A percentile compares a stretch with the other conserved stretches of the same genome.
phyloP scores from a whole-genome alignment of 139 green algal genomes.

The Yamagishiella unicocca region DNA sequence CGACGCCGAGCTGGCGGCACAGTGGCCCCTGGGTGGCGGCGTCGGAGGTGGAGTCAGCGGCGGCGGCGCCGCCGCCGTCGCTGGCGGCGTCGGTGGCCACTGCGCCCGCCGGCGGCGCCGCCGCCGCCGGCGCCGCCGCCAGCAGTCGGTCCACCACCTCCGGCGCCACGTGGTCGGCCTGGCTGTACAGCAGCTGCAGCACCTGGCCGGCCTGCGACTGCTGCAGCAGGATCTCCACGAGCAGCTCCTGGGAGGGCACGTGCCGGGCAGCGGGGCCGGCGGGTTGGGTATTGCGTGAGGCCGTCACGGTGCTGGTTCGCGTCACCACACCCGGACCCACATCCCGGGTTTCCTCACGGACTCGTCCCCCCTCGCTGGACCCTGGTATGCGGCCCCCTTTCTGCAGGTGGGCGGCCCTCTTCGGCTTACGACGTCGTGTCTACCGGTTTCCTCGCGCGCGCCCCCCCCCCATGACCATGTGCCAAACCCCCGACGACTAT shows the following conservation, averaged over 20 bases:
- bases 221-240: constrained; percentile 63
- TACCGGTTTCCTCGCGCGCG: no score
- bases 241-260: constrained; percentile 39
- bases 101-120: not conserved
- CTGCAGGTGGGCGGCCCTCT: no score
- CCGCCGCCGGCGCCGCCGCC: not conserved
- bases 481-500: no score
- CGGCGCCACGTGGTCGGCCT: constrained; percentile 26
- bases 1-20: constrained; percentile 2
- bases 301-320: no score
- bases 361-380: no score
- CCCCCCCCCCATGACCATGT: no score
- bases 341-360: no score
- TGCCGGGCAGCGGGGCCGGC: no score
- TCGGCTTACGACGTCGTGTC: no score
- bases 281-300: no score
- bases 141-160: constrained; percentile 7
- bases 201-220: constrained; percentile 57
- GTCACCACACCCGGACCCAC: no score
- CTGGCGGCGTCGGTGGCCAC: not conserved
- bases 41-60: not conserved
- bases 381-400: no score
- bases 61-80: not conserved
- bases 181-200: constrained; percentile 43
- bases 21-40: not conserved